phyloP scores from a whole-genome alignment of 2,329 filamentous ascomycete genomes.

The Aspergillus sp. region DNA sequence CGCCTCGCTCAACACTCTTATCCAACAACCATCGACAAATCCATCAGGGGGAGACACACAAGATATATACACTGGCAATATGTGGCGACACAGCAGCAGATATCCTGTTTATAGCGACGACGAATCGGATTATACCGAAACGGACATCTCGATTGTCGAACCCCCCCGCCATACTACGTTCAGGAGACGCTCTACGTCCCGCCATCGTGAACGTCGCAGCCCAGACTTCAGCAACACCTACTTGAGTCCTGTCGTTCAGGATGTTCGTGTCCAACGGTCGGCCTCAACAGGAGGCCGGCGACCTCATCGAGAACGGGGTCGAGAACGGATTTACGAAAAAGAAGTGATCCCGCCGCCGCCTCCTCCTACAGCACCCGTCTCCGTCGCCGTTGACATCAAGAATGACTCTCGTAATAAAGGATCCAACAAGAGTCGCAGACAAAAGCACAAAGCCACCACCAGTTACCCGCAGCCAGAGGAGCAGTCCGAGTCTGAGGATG shows the following conservation, averaged over 20 bases:
- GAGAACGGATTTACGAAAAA: neutral
- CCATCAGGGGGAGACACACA: too few species aligned
- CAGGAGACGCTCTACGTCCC: slow-evolving; percentile 29
- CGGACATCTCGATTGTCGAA: slow-evolving; percentile 28
- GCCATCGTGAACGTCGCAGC: slow-evolving; percentile 15
- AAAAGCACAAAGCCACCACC: slow-evolving; percentile 11
- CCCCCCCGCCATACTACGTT: slow-evolving; percentile 15
- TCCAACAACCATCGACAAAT: too few species aligned
- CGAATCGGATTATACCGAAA: slow-evolving; percentile 30
- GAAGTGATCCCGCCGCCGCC: slow-evolving; percentile 8
- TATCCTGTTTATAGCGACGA: slow-evolving; percentile 16
- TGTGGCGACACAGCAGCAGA: too few species aligned
- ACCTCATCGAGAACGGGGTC: slow-evolving; percentile 1
- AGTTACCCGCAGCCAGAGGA: slow-evolving; percentile 6
- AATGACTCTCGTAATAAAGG: slow-evolving; percentile 24
- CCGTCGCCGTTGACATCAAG: slow-evolving; percentile 32
- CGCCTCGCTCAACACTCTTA: neutral
- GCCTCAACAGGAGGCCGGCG: slow-evolving; percentile 31
- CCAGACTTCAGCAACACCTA: slow-evolving; percentile 20
- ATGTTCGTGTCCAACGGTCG: slow-evolving; percentile 26
- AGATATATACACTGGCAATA: neutral
- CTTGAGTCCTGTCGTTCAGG: slow-evolving; percentile 20
- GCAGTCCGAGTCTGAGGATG: slow-evolving; percentile 23
- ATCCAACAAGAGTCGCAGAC: slow-evolving; percentile 20
- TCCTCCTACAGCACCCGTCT: too few species aligned